Conservation (phyloP, 2,329 filamentous ascomycete genomes). For the Chrysosporium queenslandicum region DNA sequence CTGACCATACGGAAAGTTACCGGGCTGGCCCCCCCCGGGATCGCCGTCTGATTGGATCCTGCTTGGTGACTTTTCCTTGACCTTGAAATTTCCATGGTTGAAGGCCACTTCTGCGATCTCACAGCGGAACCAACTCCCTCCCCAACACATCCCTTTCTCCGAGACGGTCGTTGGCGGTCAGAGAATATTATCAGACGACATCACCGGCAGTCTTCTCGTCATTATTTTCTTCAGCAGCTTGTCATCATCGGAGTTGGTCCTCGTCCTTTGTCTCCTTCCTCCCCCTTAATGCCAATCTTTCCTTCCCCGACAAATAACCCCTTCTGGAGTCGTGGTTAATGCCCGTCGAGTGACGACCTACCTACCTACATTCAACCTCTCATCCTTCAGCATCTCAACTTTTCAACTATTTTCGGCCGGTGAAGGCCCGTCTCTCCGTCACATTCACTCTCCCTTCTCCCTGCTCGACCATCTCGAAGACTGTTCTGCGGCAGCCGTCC, state of each 20-base stretch:
- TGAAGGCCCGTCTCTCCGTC: too few relatives aligned
- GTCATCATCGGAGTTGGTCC: not conserved
- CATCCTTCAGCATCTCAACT: not conserved
- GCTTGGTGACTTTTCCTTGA: not conserved
- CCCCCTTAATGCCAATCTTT: not conserved
- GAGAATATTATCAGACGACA: not conserved
- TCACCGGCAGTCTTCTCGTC: not conserved
- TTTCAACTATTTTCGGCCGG: not conserved
- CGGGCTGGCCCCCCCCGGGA: not conserved
- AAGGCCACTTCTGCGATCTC: not conserved
- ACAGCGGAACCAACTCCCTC: not conserved
- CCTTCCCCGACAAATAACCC: not conserved
- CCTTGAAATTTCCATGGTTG: slow-evolving; percentile 5
- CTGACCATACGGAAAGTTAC: not conserved
- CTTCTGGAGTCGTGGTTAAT: not conserved
- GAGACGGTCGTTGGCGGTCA: not conserved
- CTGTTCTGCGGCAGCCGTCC: not conserved
- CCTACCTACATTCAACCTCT: not conserved
- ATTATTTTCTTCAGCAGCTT: not conserved
- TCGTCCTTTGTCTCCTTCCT: not conserved
- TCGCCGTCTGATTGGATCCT: not conserved
- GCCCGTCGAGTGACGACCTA: not conserved
- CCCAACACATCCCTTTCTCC: slow-evolving; percentile 1
- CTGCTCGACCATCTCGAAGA: not conserved
- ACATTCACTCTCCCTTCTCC: not conserved